phyloP scores from a whole-genome alignment of 495 filamentous ascomycete genomes.

The Corynascus novoguineensis region DNA sequence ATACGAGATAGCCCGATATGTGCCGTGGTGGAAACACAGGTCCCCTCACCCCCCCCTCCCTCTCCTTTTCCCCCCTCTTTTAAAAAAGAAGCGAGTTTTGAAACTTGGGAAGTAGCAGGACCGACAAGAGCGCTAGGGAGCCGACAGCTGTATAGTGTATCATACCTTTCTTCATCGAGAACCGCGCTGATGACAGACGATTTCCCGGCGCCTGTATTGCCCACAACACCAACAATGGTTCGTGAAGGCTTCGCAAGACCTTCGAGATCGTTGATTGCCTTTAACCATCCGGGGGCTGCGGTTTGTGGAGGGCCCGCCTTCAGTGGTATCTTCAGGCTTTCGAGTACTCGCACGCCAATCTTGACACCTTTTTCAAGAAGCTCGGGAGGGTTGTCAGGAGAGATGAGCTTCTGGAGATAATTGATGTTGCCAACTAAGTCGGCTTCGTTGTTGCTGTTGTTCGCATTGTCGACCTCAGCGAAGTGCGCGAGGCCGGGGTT shows the following conservation, averaged over 20 bases:
- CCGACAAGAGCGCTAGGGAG: too few relatives aligned
- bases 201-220: constrained; percentile 56
- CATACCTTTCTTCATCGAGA: constrained; percentile 47
- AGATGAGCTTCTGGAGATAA: constrained; percentile 23
- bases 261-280: constrained; percentile 35
- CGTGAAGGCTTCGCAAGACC: constrained; percentile 25
- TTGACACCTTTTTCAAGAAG: constrained; percentile 30
- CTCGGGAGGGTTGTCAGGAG: constrained; percentile 9
- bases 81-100: too few relatives aligned
- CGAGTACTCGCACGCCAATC: constrained; percentile 24
- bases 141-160: neutral
- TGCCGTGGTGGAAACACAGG: too few relatives aligned
- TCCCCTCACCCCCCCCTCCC: too few relatives aligned
- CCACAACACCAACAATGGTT: constrained; percentile 54
- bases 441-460: too few relatives aligned
- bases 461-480: neutral
- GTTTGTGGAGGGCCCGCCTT: constrained; percentile 5
- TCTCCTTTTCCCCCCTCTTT: too few relatives aligned
- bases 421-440: neutral
- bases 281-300: constrained; percentile 35
- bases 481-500: neutral
- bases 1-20: neutral
- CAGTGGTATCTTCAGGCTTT: constrained; percentile 20
- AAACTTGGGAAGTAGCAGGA: too few relatives aligned
- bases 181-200: constrained; percentile 56